Evolutionary conservation across 176 grass and related monocot species (phyloP).

Genomic region (Carex myosuroides): DNA sequence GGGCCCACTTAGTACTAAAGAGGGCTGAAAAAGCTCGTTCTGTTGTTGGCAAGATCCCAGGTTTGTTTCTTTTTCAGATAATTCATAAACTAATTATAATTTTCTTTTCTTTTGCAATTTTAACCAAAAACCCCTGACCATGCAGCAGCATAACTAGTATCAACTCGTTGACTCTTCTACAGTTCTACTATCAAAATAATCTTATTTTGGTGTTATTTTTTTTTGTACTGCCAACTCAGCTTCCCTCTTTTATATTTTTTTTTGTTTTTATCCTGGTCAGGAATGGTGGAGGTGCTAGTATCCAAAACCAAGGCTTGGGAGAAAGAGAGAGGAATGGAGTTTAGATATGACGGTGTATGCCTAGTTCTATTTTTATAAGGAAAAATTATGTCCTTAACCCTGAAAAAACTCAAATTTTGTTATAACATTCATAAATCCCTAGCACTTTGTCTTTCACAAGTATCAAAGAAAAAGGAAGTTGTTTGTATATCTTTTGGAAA

Average conservation of each 20-base stretch:
- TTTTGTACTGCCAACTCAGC: neutral
- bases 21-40: constrained; percentile 67
- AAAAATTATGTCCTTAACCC: neutral
- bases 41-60: constrained; percentile 69
- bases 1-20: constrained; percentile 51
- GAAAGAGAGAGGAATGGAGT: constrained; percentile 42
- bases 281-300: constrained; percentile 53
- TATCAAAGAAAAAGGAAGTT: neutral
- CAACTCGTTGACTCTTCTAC: neutral
- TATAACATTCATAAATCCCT: neutral
- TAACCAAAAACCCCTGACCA: neutral
- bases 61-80: constrained; percentile 16
- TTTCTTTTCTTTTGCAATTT: neutral
- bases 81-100: neutral
- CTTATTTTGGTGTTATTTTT: neutral
- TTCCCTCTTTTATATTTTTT: neutral
- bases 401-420: neutral
- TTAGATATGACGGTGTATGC: constrained; percentile 69
- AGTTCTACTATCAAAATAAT: neutral
- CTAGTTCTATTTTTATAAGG: neutral
- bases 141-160: neutral
- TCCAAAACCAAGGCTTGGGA: constrained; percentile 59
- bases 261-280: constrained; percentile 17
- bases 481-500: neutral
- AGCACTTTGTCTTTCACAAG: neutral